Conservation (phyloP, 2,329 filamentous ascomycete genomes). For the Colletotrichum tamarilloi region DNA sequence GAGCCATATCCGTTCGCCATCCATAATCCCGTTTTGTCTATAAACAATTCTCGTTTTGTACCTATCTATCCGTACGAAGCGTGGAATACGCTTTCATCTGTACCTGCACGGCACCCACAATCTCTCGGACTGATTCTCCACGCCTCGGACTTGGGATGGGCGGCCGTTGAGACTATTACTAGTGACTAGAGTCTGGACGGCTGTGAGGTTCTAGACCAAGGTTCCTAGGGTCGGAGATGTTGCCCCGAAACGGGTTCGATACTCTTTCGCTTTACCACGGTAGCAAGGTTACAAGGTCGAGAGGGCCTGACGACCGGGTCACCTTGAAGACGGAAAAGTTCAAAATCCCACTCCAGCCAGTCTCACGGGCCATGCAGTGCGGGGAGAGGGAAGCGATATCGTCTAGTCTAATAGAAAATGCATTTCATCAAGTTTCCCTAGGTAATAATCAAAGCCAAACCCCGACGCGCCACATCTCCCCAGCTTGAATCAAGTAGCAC, state of each 20-base stretch:
- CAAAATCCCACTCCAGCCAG: neutral
- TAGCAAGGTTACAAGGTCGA: neutral
- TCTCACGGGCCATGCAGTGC: neutral
- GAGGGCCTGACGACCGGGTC: too few relatives aligned
- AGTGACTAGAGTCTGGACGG: neutral
- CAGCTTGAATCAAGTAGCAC: slow-evolving; percentile 18
- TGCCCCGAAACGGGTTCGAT: neutral
- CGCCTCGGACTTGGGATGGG: neutral
- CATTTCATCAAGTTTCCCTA: slow-evolving; percentile 24
- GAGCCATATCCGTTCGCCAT: too few relatives aligned
- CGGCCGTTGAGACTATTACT: neutral
- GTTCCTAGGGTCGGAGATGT: neutral
- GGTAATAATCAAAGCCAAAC: slow-evolving; percentile 32
- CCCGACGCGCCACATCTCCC: slow-evolving; percentile 23
- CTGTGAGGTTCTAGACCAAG: neutral
- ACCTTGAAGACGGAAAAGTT: neutral
- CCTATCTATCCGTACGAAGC: too few relatives aligned
- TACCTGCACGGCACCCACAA: too few relatives aligned
- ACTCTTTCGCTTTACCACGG: neutral
- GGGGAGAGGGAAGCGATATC: neutral
- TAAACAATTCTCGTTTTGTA: too few relatives aligned
- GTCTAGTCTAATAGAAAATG: slow-evolving; percentile 19
- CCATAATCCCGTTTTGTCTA: too few relatives aligned
- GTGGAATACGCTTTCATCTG: too few relatives aligned
- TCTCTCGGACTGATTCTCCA: neutral